Evolutionary conservation across 2,329 filamentous ascomycete genomes (phyloP), one percentile per base, ranked within the genome.

Genomic region (Ceratocystis variospora): DNA sequence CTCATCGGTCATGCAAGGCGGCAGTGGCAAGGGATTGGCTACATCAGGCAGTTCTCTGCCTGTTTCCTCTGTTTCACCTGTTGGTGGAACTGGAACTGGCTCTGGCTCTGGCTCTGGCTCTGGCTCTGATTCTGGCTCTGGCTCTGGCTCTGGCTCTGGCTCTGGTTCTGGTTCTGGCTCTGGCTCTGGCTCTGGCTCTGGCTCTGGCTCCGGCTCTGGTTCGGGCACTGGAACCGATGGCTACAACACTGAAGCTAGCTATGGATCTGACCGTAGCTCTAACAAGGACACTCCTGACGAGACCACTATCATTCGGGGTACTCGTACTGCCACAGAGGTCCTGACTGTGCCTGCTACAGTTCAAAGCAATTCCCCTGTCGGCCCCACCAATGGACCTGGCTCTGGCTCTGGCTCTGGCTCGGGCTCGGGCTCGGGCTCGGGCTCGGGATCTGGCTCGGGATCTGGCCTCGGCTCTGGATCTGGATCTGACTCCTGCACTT

Each of bases 91-190:
- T 10, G 28, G 55, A 17, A 19, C 55, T 12, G 28, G 28, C 3
- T 37, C 28, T 3, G 12, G 19, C 2, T 8, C 17, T 1, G 19
- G n/a, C 2, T 5, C 50, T 15, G 50, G 22, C 6, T 8, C 55
- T 19, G 55, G 22, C 3, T 3, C 53, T 57, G 53, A 10, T 0
- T 59, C 22, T 7, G 46, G n/a, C 19, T 28, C 53, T 28, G 65
- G 17, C 33, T n/a, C 33, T 19, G 59, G 59, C 33, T 10, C 7
- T 17, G 59, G 33, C 5, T 83, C 80, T 67, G 84, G 82, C 73
- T 79, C 77, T 69, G 76, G 82, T 67, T 80, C 79, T 67, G 78
- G 82, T 81, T 85, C 82, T 74, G 76, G 76, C 64, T 73, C 73
- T 55, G 19, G 25, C 15, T 17, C 45, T 68, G 68, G 68, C 55